These are phyloP conservation scores for Ceratobasidium sp. DNA, from an alignment of 1,284 basidiomycete species.

Conservation along the genomic window DNA sequence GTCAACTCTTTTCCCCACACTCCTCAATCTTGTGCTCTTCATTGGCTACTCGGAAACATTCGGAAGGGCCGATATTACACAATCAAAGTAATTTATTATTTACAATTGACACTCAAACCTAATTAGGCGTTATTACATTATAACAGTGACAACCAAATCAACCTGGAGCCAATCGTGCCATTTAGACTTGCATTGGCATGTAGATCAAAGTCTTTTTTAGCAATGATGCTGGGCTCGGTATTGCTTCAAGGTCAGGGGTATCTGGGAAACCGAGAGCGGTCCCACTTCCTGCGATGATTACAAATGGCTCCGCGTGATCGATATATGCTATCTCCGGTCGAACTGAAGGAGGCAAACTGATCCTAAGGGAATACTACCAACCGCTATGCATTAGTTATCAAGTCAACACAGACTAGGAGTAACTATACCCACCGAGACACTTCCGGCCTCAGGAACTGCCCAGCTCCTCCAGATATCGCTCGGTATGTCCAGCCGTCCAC, in stretches of 20 bases:
- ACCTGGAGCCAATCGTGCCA: too few relatives aligned
- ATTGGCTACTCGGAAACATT: constrained; percentile 8
- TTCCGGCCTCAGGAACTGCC: not conserved
- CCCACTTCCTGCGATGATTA: not conserved
- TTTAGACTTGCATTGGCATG: constrained; percentile 34
- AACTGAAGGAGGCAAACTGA: constrained; percentile 13
- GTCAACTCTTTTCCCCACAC: not conserved
- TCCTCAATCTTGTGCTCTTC: not conserved
- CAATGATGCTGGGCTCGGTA: constrained; percentile 24
- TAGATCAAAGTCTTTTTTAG: constrained; percentile 26
- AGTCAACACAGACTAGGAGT: not conserved
- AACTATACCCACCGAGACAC: constrained; percentile 4
- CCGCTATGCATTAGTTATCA: not conserved
- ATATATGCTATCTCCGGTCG: constrained; percentile 20
- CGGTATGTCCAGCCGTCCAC: not conserved
- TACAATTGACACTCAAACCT: not conserved
- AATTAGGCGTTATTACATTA: not conserved
- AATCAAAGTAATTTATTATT: not conserved
- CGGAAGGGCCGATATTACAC: not conserved
- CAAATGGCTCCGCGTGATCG: constrained; percentile 2
- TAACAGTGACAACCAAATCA: not conserved
- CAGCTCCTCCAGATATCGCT: constrained; percentile 21
- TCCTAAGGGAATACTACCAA: constrained; percentile 15
- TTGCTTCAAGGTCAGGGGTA: constrained; percentile 19
- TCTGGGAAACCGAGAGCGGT: not conserved